Base-by-base conservation (phyloP, 257 asterid genomes). In the Coffea canephora region DNA sequence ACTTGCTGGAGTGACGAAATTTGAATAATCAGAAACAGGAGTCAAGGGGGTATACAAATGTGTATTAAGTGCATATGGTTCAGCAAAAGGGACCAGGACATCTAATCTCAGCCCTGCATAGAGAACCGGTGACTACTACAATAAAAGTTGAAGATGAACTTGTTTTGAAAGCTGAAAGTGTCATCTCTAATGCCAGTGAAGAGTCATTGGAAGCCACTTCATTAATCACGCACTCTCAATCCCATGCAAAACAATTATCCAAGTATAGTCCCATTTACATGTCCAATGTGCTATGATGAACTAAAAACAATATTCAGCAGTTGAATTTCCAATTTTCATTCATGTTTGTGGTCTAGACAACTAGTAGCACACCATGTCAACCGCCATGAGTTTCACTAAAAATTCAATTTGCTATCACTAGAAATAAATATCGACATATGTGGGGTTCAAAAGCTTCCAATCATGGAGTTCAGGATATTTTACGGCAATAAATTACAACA, bases 401-500 rank as follows among this genome's bases (percentile, higher is more conserved):
- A 8, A n/a, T 69, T 19, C 25, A 15, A 18, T 69, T 69, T 18
- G 31, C 54, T 8, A 21, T 18, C 25, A 21, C 50, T 31, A 21
- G 18, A 66, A 48, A 54, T n/a, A 77, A 9, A n/a, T 1, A 46
- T 65, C 43, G 16, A 31, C 25, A 48, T 55, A 73, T 76, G 71
- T 50, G 23, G 55, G 13, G 15, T 31, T 16, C 80, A 74, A 55
- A 45, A 54, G 61, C 43, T 55, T 41, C 68, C 6, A 39, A 54
- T 59, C 55, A 7, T 6, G 25, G 76, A 69, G 49, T 9, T 69
- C n/a, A 31, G 52, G 61, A 39, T 55, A 11, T 54, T 69, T 27
- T 19, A 59, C 21, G 0, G 31, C 62, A 25, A 5, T 23, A 48
- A 15, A 77, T 68, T 69, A 80, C 84, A 68, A 80, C 80, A 75